Evolutionary conservation across 257 asterid species (phyloP), one percentile per base, ranked within the genome.

Genomic region (Jaltomata sinuosa): DNA sequence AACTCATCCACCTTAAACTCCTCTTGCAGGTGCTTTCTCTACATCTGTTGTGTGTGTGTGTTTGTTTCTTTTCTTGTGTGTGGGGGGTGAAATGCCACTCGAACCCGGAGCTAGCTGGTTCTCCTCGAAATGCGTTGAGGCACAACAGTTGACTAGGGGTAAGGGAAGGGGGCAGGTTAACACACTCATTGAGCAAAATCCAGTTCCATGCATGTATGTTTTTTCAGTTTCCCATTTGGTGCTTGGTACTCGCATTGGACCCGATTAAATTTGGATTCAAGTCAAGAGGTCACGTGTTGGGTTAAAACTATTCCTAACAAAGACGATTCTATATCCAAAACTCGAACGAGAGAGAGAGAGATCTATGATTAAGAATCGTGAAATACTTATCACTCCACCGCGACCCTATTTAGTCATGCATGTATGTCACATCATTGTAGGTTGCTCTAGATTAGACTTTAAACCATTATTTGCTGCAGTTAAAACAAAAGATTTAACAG

Each of bases 1-100:
- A 91, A 42, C 92, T 93, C 78, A 74, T 84, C 84, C 61, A 91
- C 62, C 94, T 94, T 68, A 92, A 90, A 53, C 87, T 85, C 67
- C 94, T 90, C 64, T 64, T 94, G 86, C 97, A 92, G 98, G 98
- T 91, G 16, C 34, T 3, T 40, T 8, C 22, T 55, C 81, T 62
- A 22, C 8, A n/a, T 8, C 5, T n/a, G 32, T 12, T 62, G 10
- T 36, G 11, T 21, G 18, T 49, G 5, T 31, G 11, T 45, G 36
- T 36, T 3, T 62, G 38, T 62, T 18, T n/a, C n/a, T n/a, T n/a
- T 14, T 5, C 3, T 27, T 25, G 15, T 25, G 68, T 11, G 9
- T 11, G 69, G n/a, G n/a, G n/a, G n/a, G n/a, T n/a, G n/a, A n/a
- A n/a, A n/a, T n/a, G n/a, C n/a, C n/a, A n/a, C n/a, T n/a, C n/a